Evolutionary conservation across 2,329 filamentous ascomycete species (phyloP), one percentile per base, ranked within the genome.

Genomic region (Amesomyces nigricolor): DNA sequence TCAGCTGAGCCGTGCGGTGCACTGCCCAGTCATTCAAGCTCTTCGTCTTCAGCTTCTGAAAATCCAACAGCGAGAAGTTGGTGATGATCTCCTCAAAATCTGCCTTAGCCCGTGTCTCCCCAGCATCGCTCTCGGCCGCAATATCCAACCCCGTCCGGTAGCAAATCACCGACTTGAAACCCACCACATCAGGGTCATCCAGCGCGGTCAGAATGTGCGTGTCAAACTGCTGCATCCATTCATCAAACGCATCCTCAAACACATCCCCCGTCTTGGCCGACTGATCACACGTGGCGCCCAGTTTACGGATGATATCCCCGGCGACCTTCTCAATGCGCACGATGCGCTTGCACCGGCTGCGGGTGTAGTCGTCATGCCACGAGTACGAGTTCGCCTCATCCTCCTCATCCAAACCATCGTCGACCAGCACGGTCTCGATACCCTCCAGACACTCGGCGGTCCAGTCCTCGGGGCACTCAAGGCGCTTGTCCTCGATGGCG

Each of bases 91-190:
- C 51, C 13, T 59, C 52, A 29, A 80, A 74, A 2, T 71, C 71
- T 22, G 72, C 66, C 10, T 73, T 63, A 0, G 72, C 70, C 0
- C 64, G 73, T 1, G 75, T 72, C 1, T 75, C 67, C 51, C 78
- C 72, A 7, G 76, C 66, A n/a, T 64, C 60, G 8, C 61, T 60
- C 19, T 30, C 46, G 35, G 26, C 19, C 1, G 78, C 72, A 14
- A 92, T 75, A 39, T 81, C 79, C 5, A 91, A 74, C 0, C 89
- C 89, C 0, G 85, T 88, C 13, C 89, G 80, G 67, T 94, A 94
- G 71, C 89, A 92, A 53, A 95, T 82, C 47, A 91, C 83, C 1
- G 85, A 88, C 69, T 95, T 94, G 78, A 95, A 95, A 2, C 81
- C 89, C 1, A 82, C 88, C 2, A 95, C 84, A 16, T 85, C 78